These are phyloP conservation scores for Clonostachys rhizophaga DNA, from an alignment of 2,329 filamentous ascomycete genomes.

Conservation along the genomic window DNA sequence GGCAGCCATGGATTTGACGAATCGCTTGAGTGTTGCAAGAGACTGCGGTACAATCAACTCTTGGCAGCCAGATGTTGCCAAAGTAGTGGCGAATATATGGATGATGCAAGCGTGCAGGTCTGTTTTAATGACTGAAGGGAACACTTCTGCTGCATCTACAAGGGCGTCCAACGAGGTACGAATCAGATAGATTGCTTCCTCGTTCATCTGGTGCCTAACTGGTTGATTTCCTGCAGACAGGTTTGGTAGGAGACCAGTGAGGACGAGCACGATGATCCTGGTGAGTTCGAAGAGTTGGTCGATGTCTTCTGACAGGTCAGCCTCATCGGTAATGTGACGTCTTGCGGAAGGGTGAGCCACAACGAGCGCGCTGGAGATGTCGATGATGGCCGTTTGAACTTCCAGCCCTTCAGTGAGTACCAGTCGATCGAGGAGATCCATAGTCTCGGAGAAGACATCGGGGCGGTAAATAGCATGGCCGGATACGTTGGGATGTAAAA, in stretches of 20 bases:
- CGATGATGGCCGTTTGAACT: constrained; percentile 88
- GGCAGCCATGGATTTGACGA: constrained; percentile 69
- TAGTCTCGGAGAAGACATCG: constrained; percentile 92
- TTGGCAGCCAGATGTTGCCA: constrained; percentile 81
- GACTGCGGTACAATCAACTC: constrained; percentile 84
- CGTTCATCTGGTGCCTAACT: constrained; percentile 73
- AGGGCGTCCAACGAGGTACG: constrained; percentile 79
- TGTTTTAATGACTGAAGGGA: constrained; percentile 93
- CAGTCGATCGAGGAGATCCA: constrained; percentile 90
- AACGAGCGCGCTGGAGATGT: constrained; percentile 87
- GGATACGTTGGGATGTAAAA: constrained; percentile 87
- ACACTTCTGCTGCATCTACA: constrained; percentile 91
- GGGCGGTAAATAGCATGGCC: constrained; percentile 96
- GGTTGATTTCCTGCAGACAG: constrained; percentile 62
- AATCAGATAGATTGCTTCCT: constrained; percentile 80
- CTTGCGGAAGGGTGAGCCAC: constrained; percentile 87
- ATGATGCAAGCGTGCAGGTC: constrained; percentile 95
- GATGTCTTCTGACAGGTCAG: constrained; percentile 89
- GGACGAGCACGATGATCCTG: constrained; percentile 88
- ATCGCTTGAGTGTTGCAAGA: constrained; percentile 86
- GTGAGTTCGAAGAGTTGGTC: constrained; percentile 97
- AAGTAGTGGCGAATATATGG: constrained; percentile 91
- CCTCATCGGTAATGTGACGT: constrained; percentile 48
- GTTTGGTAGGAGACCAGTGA: constrained; percentile 84
- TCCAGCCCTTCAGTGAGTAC: constrained; percentile 86